A percentile compares a stretch with the other conserved stretches of the same genome.
Evolutionary conservation across 2,329 filamentous ascomycete genomes (phyloP).

Genomic region (Pezicula radicicola): DNA sequence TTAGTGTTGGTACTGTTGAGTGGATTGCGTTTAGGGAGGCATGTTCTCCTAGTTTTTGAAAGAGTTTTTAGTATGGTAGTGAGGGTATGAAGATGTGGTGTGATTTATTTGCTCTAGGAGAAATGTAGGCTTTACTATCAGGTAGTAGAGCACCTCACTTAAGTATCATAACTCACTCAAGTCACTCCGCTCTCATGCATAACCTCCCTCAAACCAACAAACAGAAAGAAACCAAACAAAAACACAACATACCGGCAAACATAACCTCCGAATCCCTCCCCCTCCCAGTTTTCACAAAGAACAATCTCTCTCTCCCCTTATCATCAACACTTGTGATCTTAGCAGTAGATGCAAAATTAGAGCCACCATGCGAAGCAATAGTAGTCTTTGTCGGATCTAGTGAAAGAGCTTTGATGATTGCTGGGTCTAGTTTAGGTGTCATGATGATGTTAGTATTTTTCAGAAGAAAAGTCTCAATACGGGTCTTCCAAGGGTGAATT

Average conservation of each 20-base stretch:
- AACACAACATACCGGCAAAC: constrained; percentile 55
- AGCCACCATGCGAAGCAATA: constrained; percentile 60
- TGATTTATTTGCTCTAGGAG: neutral
- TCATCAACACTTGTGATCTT: constrained; percentile 45
- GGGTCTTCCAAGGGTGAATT: too few species aligned
- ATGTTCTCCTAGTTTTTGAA: constrained; percentile 67
- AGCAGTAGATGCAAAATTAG: constrained; percentile 66
- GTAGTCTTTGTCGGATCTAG: constrained; percentile 52
- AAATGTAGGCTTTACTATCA: too few species aligned
- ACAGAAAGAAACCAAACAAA: too few species aligned
- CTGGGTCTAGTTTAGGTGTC: constrained; percentile 53
- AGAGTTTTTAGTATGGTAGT: constrained; percentile 13
- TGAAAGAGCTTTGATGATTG: constrained; percentile 57
- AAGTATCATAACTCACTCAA: too few species aligned
- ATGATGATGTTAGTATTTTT: constrained; percentile 24
- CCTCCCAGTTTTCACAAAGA: constrained; percentile 70
- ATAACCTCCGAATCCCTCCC: constrained; percentile 60
- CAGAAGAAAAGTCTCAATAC: too few species aligned
- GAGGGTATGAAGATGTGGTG: neutral
- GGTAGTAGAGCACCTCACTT: too few species aligned
- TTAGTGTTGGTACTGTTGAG: constrained; percentile 66
- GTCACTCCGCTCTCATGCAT: too few species aligned
- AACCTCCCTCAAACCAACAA: too few species aligned
- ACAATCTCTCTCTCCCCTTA: constrained; percentile 33
- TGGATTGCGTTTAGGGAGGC: constrained; percentile 82